Percentiles rank a stretch among this genome's conserved stretches.
These are phyloP conservation scores for Boletus fagicola DNA, from an alignment of 768 basidiomycete species.

Conservation along the genomic window DNA sequence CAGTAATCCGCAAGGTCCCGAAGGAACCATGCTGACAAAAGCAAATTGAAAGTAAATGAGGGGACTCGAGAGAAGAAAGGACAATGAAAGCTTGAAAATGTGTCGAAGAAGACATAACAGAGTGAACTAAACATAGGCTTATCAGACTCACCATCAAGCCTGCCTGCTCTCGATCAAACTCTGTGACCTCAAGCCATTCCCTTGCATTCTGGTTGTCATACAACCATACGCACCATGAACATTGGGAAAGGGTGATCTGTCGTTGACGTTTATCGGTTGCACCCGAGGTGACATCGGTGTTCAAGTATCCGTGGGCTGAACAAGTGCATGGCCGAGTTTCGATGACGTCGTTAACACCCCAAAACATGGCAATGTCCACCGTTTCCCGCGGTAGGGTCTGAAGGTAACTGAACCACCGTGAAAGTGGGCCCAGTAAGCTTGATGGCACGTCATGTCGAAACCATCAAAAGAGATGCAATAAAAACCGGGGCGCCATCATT, in stretches of 20 bases:
- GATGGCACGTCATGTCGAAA: conserved; percentile 11
- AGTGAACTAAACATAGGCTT: conserved; percentile 6
- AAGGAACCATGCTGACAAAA: conserved; percentile 3
- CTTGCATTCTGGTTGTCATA: conserved; percentile 32
- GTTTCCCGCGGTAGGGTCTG: conserved; percentile 54
- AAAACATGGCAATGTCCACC: conserved; percentile 63
- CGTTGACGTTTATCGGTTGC: background rate
- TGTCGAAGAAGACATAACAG: background rate
- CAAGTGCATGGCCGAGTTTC: conserved; percentile 17
- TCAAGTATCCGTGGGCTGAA: conserved; percentile 13
- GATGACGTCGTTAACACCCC: conserved; percentile 39
- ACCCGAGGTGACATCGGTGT: conserved; percentile 7
- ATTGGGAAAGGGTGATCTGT: conserved; percentile 3
- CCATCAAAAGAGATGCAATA: background rate
- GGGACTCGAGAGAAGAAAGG: background rate
- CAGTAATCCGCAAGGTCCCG: conserved; percentile 14
- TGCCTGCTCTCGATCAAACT: conserved; percentile 27
- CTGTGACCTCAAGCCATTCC: conserved; percentile 35
- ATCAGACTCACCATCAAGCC: conserved; percentile 29
- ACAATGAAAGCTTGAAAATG: background rate
- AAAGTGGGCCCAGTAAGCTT: conserved; percentile 49
- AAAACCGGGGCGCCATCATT: conserved; percentile 8
- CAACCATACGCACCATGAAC: conserved; percentile 20
- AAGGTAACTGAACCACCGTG: conserved; percentile 65
- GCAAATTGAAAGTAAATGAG: conserved; percentile 13